A percentile compares a stretch with the other conserved stretches of the same genome.
phyloP scores from a whole-genome alignment of 768 basidiomycete species.

The Mycena vulgaris region DNA sequence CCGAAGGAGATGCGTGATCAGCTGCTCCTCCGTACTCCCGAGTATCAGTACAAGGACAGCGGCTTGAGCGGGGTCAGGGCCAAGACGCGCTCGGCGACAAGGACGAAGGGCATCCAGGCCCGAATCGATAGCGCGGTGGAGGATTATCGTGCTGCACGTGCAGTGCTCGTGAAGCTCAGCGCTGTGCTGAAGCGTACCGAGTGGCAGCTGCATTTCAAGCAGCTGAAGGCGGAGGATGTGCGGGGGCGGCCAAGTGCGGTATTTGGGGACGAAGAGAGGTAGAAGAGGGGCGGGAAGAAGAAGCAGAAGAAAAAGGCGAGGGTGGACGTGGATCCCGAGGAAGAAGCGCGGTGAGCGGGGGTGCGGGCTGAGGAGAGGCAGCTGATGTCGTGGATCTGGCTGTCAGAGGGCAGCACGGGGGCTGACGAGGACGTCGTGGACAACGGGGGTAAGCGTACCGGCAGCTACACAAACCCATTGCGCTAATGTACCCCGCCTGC shows the following conservation, averaged over 20 bases:
- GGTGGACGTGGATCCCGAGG: neutral
- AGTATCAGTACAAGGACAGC: neutral
- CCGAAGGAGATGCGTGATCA: neutral
- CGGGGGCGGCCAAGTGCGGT: neutral
- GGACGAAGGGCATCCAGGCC: neutral
- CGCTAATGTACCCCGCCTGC: neutral
- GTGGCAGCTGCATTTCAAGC: neutral
- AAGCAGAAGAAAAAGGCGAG: neutral
- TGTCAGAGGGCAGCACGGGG: neutral
- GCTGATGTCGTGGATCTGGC: slow-evolving; percentile 17
- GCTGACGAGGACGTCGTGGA: neutral
- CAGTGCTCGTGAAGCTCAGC: neutral
- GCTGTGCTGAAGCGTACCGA: neutral
- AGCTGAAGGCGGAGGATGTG: neutral
- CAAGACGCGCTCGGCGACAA: neutral
- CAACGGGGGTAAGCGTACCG: neutral
- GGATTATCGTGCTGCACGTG: neutral
- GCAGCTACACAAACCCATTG: neutral
- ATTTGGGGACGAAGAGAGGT: slow-evolving; percentile 1
- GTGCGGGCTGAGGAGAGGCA: neutral
- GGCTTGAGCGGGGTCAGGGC: neutral
- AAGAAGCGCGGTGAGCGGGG: neutral
- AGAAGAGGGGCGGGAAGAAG: neutral
- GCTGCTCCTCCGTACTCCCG: neutral
- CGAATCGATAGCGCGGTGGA: neutral